Evolutionary conservation across 2,329 filamentous ascomycete species (phyloP).

Genomic region (Diaporthe caulivora): DNA sequence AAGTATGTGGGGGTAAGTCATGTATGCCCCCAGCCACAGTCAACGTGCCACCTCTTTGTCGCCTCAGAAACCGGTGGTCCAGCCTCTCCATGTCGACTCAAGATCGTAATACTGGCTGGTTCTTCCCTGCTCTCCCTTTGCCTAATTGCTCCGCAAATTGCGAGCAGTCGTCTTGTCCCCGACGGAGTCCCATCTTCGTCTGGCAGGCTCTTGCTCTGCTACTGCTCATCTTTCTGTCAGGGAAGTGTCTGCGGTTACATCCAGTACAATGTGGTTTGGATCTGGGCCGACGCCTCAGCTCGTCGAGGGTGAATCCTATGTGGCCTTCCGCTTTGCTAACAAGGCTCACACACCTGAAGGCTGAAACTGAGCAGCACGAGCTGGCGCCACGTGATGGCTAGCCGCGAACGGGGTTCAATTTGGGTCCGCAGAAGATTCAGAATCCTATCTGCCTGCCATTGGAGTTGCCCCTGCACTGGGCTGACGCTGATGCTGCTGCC

Average conservation of each 20-base stretch:
- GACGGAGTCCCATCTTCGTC: background rate
- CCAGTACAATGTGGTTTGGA: background rate
- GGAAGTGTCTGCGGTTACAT: background rate
- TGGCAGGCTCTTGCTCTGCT: background rate
- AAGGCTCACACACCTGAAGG: background rate
- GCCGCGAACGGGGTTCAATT: background rate
- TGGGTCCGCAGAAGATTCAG: background rate
- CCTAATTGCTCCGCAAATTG: background rate
- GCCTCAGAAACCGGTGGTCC: background rate
- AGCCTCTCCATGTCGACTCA: background rate
- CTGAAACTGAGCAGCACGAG: background rate
- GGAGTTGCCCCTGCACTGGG: constrained; percentile 39
- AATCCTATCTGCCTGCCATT: constrained; percentile 28
- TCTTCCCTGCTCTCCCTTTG: background rate
- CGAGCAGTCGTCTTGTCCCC: background rate
- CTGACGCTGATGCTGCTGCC: constrained; percentile 41
- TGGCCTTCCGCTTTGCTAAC: too few species aligned
- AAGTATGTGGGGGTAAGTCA: background rate
- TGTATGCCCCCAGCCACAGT: background rate
- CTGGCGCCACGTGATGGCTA: background rate
- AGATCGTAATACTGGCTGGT: background rate
- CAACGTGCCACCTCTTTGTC: background rate
- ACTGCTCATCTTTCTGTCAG: background rate
- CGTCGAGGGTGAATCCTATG: background rate
- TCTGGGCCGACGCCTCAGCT: background rate